Conservation (phyloP, 2,329 filamentous ascomycete species). For the Amauroascus verrucosus region DNA sequence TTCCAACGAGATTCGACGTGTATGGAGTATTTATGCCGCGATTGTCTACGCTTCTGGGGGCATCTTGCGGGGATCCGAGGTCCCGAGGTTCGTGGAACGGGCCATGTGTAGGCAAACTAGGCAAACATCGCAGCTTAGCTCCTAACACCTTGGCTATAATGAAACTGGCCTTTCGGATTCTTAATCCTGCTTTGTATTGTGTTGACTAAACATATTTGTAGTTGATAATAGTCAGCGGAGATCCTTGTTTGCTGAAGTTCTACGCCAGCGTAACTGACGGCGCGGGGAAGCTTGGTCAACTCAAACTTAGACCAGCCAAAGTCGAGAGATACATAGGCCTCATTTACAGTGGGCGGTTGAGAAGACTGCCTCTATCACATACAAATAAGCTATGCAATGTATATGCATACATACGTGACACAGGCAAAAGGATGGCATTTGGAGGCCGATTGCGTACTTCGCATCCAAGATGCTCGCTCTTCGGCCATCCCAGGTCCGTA, state of each 20-base stretch:
- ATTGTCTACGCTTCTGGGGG: not conserved
- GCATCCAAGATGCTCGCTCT: no score
- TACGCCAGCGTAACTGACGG: not conserved
- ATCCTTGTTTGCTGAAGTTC: not conserved
- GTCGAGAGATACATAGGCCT: no score
- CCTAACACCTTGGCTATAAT: no score
- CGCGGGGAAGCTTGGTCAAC: not conserved
- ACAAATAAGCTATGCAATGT: no score
- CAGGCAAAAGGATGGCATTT: no score
- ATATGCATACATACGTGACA: no score
- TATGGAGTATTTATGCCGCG: not conserved
- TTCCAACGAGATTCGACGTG: not conserved
- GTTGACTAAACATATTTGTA: not conserved
- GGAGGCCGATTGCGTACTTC: no score
- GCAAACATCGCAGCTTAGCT: not conserved
- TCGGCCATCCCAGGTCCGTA: no score
- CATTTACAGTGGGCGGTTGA: no score
- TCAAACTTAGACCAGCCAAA: not conserved
- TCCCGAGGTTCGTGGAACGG: constrained; percentile 8
- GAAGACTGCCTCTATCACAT: no score
- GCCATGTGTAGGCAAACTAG: not conserved
- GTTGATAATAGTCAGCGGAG: not conserved
- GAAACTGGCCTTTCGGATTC: no score
- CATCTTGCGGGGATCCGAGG: constrained; percentile 12
- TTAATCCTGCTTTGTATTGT: not conserved